Conservation (phyloP, 768 basidiomycete species). For the Termitomyces sp. region DNA sequence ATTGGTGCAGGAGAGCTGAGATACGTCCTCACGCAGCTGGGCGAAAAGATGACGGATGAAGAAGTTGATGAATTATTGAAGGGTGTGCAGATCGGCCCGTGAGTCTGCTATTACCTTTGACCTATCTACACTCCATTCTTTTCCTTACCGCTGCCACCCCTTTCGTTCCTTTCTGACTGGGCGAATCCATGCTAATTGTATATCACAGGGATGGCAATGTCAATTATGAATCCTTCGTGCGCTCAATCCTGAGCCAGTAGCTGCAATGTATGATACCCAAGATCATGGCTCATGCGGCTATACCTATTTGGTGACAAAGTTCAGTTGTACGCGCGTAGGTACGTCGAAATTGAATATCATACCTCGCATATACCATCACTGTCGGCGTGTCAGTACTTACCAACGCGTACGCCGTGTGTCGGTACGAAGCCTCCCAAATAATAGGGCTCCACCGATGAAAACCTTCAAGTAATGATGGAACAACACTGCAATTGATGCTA, state of each 20-base stretch:
- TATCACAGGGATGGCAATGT: constrained; percentile 84
- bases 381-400: too few species aligned
- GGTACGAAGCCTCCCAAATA: too few species aligned
- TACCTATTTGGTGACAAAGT: too few species aligned
- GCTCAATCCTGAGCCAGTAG: constrained; percentile 88
- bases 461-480: too few species aligned
- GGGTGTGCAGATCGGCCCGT: constrained; percentile 90
- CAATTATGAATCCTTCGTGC: constrained; percentile 96
- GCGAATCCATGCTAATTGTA: constrained; percentile 2
- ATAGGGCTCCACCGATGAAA: too few species aligned
- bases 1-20: constrained; percentile 90
- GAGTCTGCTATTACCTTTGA: constrained; percentile 30
- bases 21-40: constrained; percentile 92
- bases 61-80: constrained; percentile 98
- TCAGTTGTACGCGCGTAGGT: too few species aligned
- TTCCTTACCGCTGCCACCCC: not conserved
- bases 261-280: not conserved
- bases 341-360: too few species aligned
- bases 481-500: too few species aligned
- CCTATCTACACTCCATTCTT: constrained; percentile 4
- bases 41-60: constrained; percentile 97
- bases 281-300: too few species aligned
- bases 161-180: not conserved
- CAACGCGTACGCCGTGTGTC: too few species aligned
- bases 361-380: too few species aligned